These are phyloP conservation scores for Alternaria sp. DNA, from an alignment of 2,329 filamentous ascomycete species.

Conservation along the genomic window DNA sequence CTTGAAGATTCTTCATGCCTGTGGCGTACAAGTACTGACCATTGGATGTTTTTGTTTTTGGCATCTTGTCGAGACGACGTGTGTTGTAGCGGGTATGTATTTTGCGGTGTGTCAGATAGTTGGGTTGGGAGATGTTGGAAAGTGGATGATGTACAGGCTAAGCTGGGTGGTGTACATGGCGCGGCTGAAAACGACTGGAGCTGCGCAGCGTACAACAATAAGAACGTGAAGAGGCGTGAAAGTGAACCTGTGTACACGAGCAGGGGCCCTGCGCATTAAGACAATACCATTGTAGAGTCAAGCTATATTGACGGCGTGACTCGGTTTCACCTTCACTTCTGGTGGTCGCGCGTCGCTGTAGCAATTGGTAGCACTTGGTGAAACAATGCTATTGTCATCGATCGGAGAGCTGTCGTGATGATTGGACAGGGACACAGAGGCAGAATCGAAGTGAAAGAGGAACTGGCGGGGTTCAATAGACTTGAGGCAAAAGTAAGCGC, in stretches of 20 bases:
- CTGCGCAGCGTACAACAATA: not conserved
- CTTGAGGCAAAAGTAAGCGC: not conserved
- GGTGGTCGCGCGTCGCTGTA: not conserved
- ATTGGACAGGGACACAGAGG: not conserved
- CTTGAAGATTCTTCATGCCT: not conserved
- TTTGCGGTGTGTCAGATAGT: not conserved
- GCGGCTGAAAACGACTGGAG: not conserved
- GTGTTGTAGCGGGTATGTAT: not conserved
- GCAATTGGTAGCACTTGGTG: not conserved
- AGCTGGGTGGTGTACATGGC: not conserved
- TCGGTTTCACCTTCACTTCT: not conserved
- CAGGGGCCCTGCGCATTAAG: not conserved
- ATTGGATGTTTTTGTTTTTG: not conserved
- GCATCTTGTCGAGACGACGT: not conserved
- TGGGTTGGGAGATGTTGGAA: not conserved
- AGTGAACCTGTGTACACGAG: not conserved
- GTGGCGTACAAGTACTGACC: not conserved
- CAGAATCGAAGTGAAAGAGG: not conserved
- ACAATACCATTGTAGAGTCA: not conserved
- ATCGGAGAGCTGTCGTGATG: not conserved
- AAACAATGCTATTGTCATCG: not conserved
- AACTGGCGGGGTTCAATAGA: not conserved
- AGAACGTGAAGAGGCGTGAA: not conserved
- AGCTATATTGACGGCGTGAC: not conserved
- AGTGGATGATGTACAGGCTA: not conserved